Conservation (phyloP, 2,329 filamentous ascomycete genomes). For the Ramularia collo-cygni region DNA sequence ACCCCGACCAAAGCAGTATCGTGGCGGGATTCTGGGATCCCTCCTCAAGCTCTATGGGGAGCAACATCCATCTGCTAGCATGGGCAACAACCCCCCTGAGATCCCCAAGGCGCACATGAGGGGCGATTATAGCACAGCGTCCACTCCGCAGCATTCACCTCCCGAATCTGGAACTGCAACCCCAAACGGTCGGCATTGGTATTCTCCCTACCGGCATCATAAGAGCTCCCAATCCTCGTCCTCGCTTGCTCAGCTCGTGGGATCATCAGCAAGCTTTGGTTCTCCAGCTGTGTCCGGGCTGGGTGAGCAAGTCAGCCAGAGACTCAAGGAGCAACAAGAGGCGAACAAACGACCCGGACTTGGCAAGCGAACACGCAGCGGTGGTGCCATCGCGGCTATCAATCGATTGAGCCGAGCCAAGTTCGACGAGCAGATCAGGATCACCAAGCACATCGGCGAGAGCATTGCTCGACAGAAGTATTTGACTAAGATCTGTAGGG, state of each 20-base stretch:
- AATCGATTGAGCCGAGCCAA: constrained; percentile 29
- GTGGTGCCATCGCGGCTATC: constrained; percentile 30
- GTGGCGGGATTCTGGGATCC: constrained; percentile 65
- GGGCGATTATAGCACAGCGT: constrained; percentile 23
- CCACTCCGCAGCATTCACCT: constrained; percentile 35
- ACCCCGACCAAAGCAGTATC: constrained; percentile 60
- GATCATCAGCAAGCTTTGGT: constrained; percentile 38
- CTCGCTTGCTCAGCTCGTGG: constrained; percentile 39
- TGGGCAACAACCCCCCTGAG: constrained; percentile 24
- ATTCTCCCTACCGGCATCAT: constrained; percentile 15
- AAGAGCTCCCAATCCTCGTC: constrained; percentile 32
- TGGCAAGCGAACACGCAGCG: constrained; percentile 22
- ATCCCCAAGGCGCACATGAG: constrained; percentile 14
- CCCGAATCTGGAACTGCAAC: constrained; percentile 38
- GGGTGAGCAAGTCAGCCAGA: constrained; percentile 37
- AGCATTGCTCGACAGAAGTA: constrained; percentile 77
- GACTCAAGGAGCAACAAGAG: constrained; percentile 34
- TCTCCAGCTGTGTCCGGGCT: constrained; percentile 36
- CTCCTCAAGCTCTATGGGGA: constrained; percentile 63
- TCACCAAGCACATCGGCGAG: constrained; percentile 56
- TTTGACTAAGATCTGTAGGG: constrained; percentile 74
- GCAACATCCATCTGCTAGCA: constrained; percentile 6
- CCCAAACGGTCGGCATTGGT: constrained; percentile 33
- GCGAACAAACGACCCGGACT: constrained; percentile 28
- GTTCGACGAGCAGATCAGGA: constrained; percentile 47